Evolutionary conservation across 164 flowering plant genomes (phyloP).

Genomic region (Magnolia changhungtana): DNA sequence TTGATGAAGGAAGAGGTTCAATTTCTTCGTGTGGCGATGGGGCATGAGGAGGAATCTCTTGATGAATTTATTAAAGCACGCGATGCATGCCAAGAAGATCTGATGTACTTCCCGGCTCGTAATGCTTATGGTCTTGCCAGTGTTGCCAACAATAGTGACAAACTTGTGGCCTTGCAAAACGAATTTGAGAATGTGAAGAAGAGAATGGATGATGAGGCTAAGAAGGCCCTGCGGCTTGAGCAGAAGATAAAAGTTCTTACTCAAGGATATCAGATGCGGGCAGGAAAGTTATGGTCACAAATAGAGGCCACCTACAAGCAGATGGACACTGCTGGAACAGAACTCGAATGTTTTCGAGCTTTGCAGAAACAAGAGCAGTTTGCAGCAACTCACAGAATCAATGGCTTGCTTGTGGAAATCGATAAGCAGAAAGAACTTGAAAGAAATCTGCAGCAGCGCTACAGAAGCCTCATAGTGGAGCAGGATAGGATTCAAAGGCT

Average conservation of each 20-base stretch:
- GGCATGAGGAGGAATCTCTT: too few species aligned
- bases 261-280: slow-evolving; percentile 47
- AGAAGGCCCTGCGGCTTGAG: too few species aligned
- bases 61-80: too few species aligned
- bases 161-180: too few species aligned
- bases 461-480: slow-evolving; percentile 53
- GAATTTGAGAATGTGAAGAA: too few species aligned
- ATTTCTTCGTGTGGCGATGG: too few species aligned
- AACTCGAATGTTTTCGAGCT: slow-evolving; percentile 85
- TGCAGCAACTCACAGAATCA: slow-evolving; percentile 72
- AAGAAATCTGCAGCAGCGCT: slow-evolving; percentile 56
- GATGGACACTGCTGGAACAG: slow-evolving; percentile 87
- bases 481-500: slow-evolving; percentile 50
- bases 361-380: slow-evolving; percentile 78
- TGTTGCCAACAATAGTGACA: too few species aligned
- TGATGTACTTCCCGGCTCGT: too few species aligned
- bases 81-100: too few species aligned
- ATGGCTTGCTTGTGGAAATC: slow-evolving; percentile 67
- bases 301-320: slow-evolving; percentile 80
- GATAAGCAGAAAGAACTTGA: slow-evolving; percentile 93
- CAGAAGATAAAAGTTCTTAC: not conserved
- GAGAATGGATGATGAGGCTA: too few species aligned
- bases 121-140: too few species aligned
- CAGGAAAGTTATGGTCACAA: slow-evolving; percentile 64
- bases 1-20: slow-evolving; percentile 62